Evolutionary conservation across 2,329 filamentous ascomycete species (phyloP).

Genomic region (Botrytis galanthina): DNA sequence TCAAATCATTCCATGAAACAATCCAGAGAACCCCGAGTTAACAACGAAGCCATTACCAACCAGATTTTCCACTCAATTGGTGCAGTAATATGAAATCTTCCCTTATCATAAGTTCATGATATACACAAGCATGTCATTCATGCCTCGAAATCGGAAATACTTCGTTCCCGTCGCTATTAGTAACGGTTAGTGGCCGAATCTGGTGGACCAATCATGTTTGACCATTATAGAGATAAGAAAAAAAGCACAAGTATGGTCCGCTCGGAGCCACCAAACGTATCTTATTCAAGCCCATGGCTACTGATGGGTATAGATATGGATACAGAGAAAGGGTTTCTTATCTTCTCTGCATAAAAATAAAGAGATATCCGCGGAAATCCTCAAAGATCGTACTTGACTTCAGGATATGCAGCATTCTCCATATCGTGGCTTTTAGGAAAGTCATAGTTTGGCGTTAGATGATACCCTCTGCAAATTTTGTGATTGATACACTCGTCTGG

Average conservation of each 20-base stretch:
- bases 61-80: neutral
- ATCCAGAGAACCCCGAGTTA: neutral
- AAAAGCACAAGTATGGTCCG: neutral
- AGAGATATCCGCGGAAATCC: constrained; percentile 16
- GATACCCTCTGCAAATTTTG: neutral
- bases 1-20: neutral
- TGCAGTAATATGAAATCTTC: neutral
- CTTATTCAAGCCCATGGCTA: constrained; percentile 2
- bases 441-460: neutral
- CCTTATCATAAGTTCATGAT: neutral
- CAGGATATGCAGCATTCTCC: constrained; percentile 1
- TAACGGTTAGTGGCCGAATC: constrained; percentile 2
- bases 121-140: neutral
- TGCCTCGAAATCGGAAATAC: constrained; percentile 15
- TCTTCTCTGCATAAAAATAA: neutral
- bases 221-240: constrained; percentile 8
- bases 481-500: neutral
- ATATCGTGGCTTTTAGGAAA: neutral
- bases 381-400: neutral
- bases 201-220: constrained; percentile 10
- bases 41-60: neutral
- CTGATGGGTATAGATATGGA: neutral
- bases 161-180: neutral
- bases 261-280: neutral
- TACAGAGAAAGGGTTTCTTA: neutral